These are phyloP conservation scores for Candida tibetensis DNA, from an alignment of 805 yeast genomes.

Conservation along the genomic window DNA sequence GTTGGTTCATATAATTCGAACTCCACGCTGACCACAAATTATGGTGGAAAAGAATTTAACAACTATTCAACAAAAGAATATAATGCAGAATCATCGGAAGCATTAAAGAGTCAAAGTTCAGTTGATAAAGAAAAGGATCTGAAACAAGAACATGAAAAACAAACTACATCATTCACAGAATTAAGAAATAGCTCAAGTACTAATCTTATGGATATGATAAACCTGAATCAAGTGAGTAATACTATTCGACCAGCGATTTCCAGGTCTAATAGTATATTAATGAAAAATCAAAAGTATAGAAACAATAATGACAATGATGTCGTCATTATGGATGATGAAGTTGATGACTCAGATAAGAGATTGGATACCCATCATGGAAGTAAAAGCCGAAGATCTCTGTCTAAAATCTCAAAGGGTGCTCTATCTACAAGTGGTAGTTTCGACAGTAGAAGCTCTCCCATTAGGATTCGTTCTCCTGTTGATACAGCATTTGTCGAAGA, in stretches of 20 bases:
- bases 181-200: constrained; percentile 16
- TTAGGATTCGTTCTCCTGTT: constrained; percentile 7
- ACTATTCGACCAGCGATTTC: constrained; percentile 13
- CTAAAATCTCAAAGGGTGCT: background rate
- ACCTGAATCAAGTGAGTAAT: constrained; percentile 18
- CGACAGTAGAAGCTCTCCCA: constrained; percentile 7
- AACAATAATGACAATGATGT: constrained; percentile 17
- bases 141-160: background rate
- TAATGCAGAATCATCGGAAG: constrained; percentile 1
- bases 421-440: constrained; percentile 2
- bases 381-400: constrained; percentile 2
- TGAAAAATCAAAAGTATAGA: constrained; percentile 8
- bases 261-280: constrained; percentile 5
- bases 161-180: constrained; percentile 10
- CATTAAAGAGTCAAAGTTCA: no score
- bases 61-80: background rate
- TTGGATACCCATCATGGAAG: background rate
- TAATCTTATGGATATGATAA: constrained; percentile 22
- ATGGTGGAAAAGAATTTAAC: constrained; percentile 18
- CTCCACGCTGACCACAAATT: constrained; percentile 40
- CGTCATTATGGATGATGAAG: constrained; percentile 24
- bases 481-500: constrained; percentile 3
- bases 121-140: background rate
- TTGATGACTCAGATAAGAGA: constrained; percentile 8
- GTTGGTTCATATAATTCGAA: constrained; percentile 42